Conservation (phyloP, 805 yeast genomes). For the Alloascoidea africana region DNA sequence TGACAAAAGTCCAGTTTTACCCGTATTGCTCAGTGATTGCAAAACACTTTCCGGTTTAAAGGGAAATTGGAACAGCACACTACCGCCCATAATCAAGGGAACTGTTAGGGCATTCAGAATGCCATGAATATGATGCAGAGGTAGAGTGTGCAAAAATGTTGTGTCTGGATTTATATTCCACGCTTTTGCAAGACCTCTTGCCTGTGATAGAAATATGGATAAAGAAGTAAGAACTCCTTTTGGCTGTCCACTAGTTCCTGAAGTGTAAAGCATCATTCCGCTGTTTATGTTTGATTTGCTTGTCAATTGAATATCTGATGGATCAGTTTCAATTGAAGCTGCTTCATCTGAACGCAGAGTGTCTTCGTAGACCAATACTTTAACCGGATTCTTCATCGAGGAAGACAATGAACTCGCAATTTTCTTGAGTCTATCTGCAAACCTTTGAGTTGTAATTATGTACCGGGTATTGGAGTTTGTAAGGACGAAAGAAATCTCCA, state of each 20-base stretch:
- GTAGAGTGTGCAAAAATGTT: constrained; percentile 16
- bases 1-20: not conserved
- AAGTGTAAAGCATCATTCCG: constrained; percentile 18
- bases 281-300: not conserved
- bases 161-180: constrained; percentile 15
- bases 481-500: constrained; percentile 16
- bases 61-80: constrained; percentile 16
- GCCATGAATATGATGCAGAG: constrained; percentile 20
- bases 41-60: constrained; percentile 13
- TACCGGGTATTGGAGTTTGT: constrained; percentile 14
- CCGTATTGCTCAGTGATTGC: constrained; percentile 4
- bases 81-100: constrained; percentile 17
- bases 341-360: constrained; percentile 5
- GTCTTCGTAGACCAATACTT: constrained; percentile 10
- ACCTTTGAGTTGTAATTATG: constrained; percentile 15
- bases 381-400: constrained; percentile 3
- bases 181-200: constrained; percentile 16
- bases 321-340: not conserved
- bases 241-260: constrained; percentile 20
- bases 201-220: constrained; percentile 16
- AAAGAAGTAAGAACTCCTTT: constrained; percentile 19
- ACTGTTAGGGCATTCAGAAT: constrained; percentile 16
- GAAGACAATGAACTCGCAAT: constrained; percentile 4
- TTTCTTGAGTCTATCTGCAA: constrained; percentile 11
- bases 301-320: not conserved